Percentiles rank a stretch among this genome's conserved stretches.
Evolutionary conservation across 352 stramenopile species (phyloP).

Genomic region (Thalassiosira allenii): DNA sequence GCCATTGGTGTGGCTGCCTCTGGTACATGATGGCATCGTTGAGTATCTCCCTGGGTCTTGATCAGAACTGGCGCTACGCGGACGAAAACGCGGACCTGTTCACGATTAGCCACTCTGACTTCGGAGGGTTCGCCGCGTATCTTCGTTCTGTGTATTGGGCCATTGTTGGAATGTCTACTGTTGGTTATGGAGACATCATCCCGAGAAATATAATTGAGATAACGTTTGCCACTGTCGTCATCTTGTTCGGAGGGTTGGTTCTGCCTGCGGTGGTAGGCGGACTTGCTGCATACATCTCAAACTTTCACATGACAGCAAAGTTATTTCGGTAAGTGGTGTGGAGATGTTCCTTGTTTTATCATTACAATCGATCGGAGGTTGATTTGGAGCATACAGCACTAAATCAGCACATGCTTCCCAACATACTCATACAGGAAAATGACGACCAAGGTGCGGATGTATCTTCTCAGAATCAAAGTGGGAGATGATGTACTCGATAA

Average conservation of each 20-base stretch:
- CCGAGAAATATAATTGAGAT: constrained; percentile 70
- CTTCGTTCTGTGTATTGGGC: constrained; percentile 72
- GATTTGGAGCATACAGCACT: too few species aligned
- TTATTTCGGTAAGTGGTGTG: constrained; percentile 30
- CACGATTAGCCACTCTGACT: constrained; percentile 60
- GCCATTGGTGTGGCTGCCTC: constrained; percentile 67
- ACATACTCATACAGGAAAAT: constrained; percentile 15
- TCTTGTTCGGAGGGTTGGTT: constrained; percentile 73
- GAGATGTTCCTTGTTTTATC: too few species aligned
- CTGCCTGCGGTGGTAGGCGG: constrained; percentile 71
- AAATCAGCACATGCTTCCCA: too few species aligned
- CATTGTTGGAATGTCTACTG: constrained; percentile 71
- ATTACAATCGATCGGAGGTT: too few species aligned
- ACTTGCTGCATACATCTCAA: constrained; percentile 70
- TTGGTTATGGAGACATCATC: constrained; percentile 74
- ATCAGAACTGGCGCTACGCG: constrained; percentile 53
- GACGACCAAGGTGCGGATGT: constrained; percentile 52
- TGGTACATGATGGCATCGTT: constrained; percentile 66
- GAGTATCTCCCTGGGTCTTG: constrained; percentile 23
- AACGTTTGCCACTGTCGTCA: constrained; percentile 57
- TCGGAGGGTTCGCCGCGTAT: constrained; percentile 61
- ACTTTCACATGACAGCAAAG: constrained; percentile 58
- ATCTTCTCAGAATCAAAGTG: constrained; percentile 48
- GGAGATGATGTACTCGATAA: constrained; percentile 58
- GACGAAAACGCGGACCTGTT: constrained; percentile 56